Percentiles rank a stretch among this genome's conserved stretches.
Evolutionary conservation across 2,329 filamentous ascomycete genomes (phyloP).

Genomic region (Fusarium continuum): DNA sequence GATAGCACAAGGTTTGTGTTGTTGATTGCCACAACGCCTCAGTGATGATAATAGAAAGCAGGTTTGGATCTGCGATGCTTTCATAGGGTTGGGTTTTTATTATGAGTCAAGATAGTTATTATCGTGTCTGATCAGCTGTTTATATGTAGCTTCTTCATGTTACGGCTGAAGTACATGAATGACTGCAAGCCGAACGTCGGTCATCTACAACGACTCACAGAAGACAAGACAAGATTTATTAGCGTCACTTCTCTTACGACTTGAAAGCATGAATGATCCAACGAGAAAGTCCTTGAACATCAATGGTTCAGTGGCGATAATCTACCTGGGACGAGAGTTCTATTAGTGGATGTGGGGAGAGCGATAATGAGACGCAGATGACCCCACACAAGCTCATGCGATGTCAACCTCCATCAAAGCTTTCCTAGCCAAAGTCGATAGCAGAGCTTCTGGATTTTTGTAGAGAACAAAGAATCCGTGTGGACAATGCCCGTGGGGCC

Average conservation of each 20-base stretch:
- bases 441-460: slow-evolving; percentile 22
- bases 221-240: neutral
- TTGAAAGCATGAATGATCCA: slow-evolving; percentile 2
- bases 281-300: slow-evolving; percentile 10
- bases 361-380: slow-evolving; percentile 20
- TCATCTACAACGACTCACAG: neutral
- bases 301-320: slow-evolving; percentile 10
- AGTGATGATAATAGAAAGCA: neutral
- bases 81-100: too few species aligned
- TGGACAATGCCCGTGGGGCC: neutral
- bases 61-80: too few species aligned
- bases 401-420: slow-evolving; percentile 15
- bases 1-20: slow-evolving; percentile 25
- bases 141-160: neutral
- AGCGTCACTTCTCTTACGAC: neutral
- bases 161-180: neutral
- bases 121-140: neutral
- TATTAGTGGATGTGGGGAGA: slow-evolving; percentile 27
- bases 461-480: neutral
- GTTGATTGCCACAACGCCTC: neutral
- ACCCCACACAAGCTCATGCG: slow-evolving; percentile 34
- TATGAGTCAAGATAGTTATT: neutral
- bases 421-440: neutral
- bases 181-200: neutral
- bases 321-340: slow-evolving; percentile 23